Percentiles rank a stretch among this genome's conserved stretches.
Conservation (phyloP, 1,284 basidiomycete species). For the Melampsora larici-populina region DNA sequence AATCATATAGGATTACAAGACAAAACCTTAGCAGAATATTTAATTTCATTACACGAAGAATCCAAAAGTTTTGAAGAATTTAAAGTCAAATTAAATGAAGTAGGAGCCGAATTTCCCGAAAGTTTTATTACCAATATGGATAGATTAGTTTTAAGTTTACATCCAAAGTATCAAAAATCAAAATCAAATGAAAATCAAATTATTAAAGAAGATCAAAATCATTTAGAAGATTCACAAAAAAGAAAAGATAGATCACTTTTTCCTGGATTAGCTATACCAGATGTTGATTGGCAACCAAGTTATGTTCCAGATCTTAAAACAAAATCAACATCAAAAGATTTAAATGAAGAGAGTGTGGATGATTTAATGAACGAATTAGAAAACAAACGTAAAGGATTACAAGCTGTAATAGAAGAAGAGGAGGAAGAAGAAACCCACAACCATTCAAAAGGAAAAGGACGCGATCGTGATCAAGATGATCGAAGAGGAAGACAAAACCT, state of each 20-base stretch:
- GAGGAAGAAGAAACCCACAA: not conserved
- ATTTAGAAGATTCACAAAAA: constrained; percentile 52
- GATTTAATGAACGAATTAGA: constrained; percentile 78
- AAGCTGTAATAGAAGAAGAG: constrained; percentile 3
- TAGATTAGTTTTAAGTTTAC: constrained; percentile 86
- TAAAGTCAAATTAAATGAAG: constrained; percentile 73
- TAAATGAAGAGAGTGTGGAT: constrained; percentile 69
- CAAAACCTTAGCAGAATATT: constrained; percentile 90
- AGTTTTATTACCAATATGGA: constrained; percentile 88
- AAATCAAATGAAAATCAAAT: constrained; percentile 54
- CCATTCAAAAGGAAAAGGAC: not conserved
- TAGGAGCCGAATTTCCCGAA: constrained; percentile 81
- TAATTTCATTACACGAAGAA: constrained; percentile 84
- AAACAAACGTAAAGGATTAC: constrained; percentile 55
- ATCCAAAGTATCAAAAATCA: constrained; percentile 87
- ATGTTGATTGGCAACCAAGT: constrained; percentile 60
- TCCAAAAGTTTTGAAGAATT: constrained; percentile 73
- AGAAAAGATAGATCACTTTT: constrained; percentile 67
- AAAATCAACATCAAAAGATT: constrained; percentile 39
- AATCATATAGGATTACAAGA: constrained; percentile 74
- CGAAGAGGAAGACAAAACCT: constrained; percentile 59
- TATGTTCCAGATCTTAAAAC: constrained; percentile 23
- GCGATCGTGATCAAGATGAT: not conserved
- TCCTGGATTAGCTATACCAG: constrained; percentile 81
- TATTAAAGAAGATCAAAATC: constrained; percentile 51